A percentile compares a stretch with the other conserved stretches of the same genome.
Evolutionary conservation across 2,329 filamentous ascomycete genomes (phyloP).

Genomic region (Acrocalymma vagum): DNA sequence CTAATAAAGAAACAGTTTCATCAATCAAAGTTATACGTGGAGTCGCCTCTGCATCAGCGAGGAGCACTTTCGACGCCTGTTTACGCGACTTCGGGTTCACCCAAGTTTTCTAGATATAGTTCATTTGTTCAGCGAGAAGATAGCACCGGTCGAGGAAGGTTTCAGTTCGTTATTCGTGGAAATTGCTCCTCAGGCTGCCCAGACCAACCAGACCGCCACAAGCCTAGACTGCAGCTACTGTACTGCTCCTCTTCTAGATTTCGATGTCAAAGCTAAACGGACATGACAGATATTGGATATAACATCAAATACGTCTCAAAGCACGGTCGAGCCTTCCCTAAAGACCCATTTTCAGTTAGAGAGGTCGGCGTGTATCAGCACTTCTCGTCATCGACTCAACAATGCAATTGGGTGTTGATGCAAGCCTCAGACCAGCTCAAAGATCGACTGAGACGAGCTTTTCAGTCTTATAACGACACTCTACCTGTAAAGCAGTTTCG

Average conservation of each 20-base stretch:
- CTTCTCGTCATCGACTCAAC: conserved; percentile 1
- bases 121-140: conserved; percentile 15
- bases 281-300: conserved; percentile 16
- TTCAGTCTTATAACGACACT: conserved; percentile 2
- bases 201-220: neutral
- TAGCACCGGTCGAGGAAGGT: conserved; percentile 16
- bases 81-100: conserved; percentile 14
- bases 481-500: conserved; percentile 6
- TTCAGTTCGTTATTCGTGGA: conserved; percentile 10
- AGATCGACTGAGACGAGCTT: conserved; percentile 3
- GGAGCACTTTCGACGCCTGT: conserved; percentile 14
- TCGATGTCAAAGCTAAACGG: conserved; percentile 1
- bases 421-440: conserved; percentile 16
- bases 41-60: conserved; percentile 18
- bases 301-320: conserved; percentile 20
- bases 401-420: conserved; percentile 12
- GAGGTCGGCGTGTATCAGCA: conserved; percentile 17
- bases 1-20: conserved; percentile 10
- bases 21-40: conserved; percentile 18
- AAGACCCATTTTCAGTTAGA: conserved; percentile 19
- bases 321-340: conserved; percentile 15
- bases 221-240: conserved; percentile 3
- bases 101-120: conserved; percentile 17
- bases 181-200: neutral
- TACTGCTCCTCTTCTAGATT: neutral